These are phyloP conservation scores for Pelargonium cotyledonis DNA, from an alignment of 441 rosid species.

Conservation along the genomic window DNA sequence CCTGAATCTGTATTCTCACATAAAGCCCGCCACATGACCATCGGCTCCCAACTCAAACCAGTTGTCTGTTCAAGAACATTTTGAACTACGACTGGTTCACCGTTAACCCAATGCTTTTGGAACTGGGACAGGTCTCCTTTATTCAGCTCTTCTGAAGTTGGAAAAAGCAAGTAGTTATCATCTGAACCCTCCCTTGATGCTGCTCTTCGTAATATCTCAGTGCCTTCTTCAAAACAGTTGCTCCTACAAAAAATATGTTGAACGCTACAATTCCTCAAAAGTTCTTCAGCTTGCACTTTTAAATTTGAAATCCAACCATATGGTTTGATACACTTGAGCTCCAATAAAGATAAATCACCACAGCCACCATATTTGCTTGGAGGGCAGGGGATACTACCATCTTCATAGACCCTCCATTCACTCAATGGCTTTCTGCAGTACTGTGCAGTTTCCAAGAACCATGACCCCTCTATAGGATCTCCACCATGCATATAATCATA, in stretches of 20 bases:
- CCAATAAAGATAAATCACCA: slow-evolving; percentile 39
- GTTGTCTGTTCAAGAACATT: slow-evolving; percentile 48
- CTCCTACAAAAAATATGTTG: slow-evolving; percentile 15
- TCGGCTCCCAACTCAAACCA: slow-evolving; percentile 94
- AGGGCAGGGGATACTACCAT: slow-evolving; percentile 65
- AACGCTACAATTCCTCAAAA: slow-evolving; percentile 25
- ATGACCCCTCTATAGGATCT: slow-evolving; percentile 34
- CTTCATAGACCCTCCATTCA: slow-evolving; percentile 43
- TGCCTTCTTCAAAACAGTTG: slow-evolving; percentile 21
- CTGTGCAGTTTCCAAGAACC: slow-evolving; percentile 15
- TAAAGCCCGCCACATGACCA: slow-evolving; percentile 92
- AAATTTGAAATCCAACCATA: slow-evolving; percentile 46
- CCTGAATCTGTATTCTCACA: slow-evolving; percentile 46
- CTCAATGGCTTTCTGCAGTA: slow-evolving; percentile 22
- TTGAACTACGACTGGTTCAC: slow-evolving; percentile 74
- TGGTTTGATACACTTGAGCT: slow-evolving; percentile 65
- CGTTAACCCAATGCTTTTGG: slow-evolving; percentile 66
- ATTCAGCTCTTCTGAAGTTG: slow-evolving; percentile 36
- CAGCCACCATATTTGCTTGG: slow-evolving; percentile 72
- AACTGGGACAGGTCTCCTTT: slow-evolving; percentile 43
- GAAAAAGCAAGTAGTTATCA: slow-evolving; percentile 59
- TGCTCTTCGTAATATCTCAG: slow-evolving; percentile 29
- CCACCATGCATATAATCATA: slow-evolving; percentile 66
- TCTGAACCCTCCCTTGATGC: slow-evolving; percentile 47
- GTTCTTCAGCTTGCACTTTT: slow-evolving; percentile 32